Evolutionary conservation across 2,329 filamentous ascomycete genomes (phyloP), one percentile per base, ranked within the genome.

Genomic region (Spiromastix sp.): DNA sequence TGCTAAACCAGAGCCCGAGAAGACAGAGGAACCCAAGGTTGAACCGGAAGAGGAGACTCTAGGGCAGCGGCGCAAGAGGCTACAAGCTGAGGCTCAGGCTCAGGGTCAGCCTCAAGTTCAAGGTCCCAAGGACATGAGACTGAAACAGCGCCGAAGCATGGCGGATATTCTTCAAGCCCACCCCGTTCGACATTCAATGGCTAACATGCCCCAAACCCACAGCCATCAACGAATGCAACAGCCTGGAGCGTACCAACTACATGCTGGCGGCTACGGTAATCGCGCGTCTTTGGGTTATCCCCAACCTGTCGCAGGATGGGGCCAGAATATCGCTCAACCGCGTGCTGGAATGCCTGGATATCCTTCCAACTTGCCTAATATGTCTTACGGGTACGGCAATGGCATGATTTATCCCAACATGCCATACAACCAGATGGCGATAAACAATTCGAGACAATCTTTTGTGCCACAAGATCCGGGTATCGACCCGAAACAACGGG

Each of bases 111-210:
- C n/a, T n/a, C n/a, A n/a, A n/a, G n/a, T n/a, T n/a, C n/a, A n/a
- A n/a, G 41, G 29, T 7, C 38, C 31, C 13, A 38, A 39, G 18
- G 39, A 16, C 4, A 43, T 44, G 34, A 37, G 37, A 13, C 31
- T 31, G 31, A 54, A 53, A 30, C 51, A 55, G 32, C 56, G 63
- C 39, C 58, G 57, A 27, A 70, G 63, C 42, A 65, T 68, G 56
- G 64, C 63, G 5, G 54, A 63, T 42, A 49, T 68, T 19, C 66
- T 81, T 7, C 61, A 70, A 39, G 64, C 67, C 2, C 70, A 75
- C 45, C 74, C 74, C 4, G 53, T 56, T 16, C 35, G 31, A 51
- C 57, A 20, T 49, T 24, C 21, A 7, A 24, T 24, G 21, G n/a
- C 21, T 7, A 24, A 24, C n/a, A 7, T 24, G n/a, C 7, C 21